Evolutionary conservation across 1,284 basidiomycete genomes (phyloP).

Genomic region (Naganishia sp.): DNA sequence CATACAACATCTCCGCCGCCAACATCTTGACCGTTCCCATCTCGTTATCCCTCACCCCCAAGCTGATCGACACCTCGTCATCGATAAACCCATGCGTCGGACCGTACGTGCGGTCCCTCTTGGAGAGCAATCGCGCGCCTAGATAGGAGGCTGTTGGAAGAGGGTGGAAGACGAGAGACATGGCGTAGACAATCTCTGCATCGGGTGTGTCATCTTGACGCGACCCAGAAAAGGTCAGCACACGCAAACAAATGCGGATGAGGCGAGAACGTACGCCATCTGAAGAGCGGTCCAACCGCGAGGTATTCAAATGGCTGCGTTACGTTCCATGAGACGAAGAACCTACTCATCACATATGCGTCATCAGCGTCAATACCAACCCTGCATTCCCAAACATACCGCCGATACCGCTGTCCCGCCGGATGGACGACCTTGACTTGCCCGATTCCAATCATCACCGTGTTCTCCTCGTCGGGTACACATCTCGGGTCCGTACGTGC

Average conservation of each 20-base stretch:
- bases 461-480: slow-evolving; percentile 14
- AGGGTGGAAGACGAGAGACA: slow-evolving; percentile 14
- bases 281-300: slow-evolving; percentile 13
- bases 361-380: neutral
- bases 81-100: slow-evolving; percentile 1
- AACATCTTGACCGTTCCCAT: slow-evolving; percentile 6
- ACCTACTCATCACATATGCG: neutral
- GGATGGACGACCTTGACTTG: slow-evolving; percentile 11
- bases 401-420: slow-evolving; percentile 20
- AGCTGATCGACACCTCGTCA: slow-evolving; percentile 6
- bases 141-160: neutral
- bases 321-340: slow-evolving; percentile 22
- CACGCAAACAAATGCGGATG: neutral
- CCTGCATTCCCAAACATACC: neutral
- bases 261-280: slow-evolving; percentile 14
- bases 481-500: slow-evolving; percentile 45
- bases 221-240: neutral
- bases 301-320: slow-evolving; percentile 19
- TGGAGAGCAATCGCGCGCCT: slow-evolving; percentile 4
- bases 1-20: slow-evolving; percentile 2
- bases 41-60: neutral
- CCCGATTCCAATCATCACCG: slow-evolving; percentile 17
- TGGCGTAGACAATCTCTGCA: slow-evolving; percentile 19
- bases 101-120: slow-evolving; percentile 56
- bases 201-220: slow-evolving; percentile 9